Evolutionary conservation across 2,329 filamentous ascomycete genomes (phyloP), one percentile per base, ranked within the genome.

Genomic region (Aspergillus sojae): DNA sequence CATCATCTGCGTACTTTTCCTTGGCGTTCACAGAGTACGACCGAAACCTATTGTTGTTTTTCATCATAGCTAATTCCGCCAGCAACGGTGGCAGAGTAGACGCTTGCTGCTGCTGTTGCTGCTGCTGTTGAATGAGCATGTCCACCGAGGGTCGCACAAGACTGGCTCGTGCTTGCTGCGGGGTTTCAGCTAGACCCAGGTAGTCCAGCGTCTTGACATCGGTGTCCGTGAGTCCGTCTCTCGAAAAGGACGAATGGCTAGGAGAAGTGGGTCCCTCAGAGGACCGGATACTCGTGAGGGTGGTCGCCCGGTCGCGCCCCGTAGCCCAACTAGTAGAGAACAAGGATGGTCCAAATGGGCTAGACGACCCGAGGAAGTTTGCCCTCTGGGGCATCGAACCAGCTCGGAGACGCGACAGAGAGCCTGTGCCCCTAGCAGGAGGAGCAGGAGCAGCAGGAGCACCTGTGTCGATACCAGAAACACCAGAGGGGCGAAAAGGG

Each of bases 11-110:
- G 72, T 98, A 98, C 77, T 95, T 96, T 77, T 98, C 94, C 79
- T 96, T 97, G 61, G 96, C 96, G 78, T 99, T 99, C 68, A 99
- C 95, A 0, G 95, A 99, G 78, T 97, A 98, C 1, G 95, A 99
- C 54, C 95, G 89, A 83, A 98, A 96, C 58, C 95, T 89, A 77
- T 91, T 98, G 71, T 91, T 91, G 75, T 88, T 91, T 67, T 89
- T 90, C 68, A 92, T 86, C 75, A 92, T 90, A 65, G 89, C 89
- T 65, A 94, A 82, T 72, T 91, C 91, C 52, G 90, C 89, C 39
- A 94, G 84, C 68, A 93, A 91, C 2, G 91, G 89, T 46, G 82
- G 82, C 28, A 84, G 71, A 16, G 78, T 76, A 63, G 83, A 78
- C 26, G 65, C 26, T 61, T 81, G 77, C 61, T 83, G 81, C 28